Base-by-base conservation (phyloP, 441 rosid genomes). In the Corymbia citriodora region DNA sequence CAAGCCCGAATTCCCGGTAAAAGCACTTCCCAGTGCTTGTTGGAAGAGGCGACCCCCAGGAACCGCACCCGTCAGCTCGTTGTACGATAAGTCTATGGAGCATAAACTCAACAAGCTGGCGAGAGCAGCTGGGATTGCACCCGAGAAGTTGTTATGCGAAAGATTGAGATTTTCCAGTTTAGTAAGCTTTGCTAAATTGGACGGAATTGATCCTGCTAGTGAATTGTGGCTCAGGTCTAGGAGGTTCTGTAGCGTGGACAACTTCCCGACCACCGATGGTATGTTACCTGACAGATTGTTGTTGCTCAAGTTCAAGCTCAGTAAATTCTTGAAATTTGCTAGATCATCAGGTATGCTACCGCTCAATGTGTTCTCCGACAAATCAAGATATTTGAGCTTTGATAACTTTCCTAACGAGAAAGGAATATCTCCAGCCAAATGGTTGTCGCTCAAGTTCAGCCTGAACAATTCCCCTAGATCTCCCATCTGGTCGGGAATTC, bases 161-260 rank as follows among this genome's bases (percentile, higher is more conserved):
- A 96, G 86, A 88, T 96, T 94, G 36, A 96, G 94, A 90, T 23
- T 94, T 92, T 96, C 96, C 91, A 95, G 87, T 2, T 54, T 53
- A 14, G 50, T 90, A 36, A 95, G 95, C 91, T 91, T 93, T 87
- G 92, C 93, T 82, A 96, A 90, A 31, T 91, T 92, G 50, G 82
- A 88, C 33, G 96, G 97, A 82, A 95, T 95, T 23, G 88, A 13
- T 63, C 96, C 96, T 7, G 94, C 94, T 81, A 95, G 88, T 16
- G 91, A 92, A 90, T 95, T 96, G 93, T 95, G 93, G 91, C 97
- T 95, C 54, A 95, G 94, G 89, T 95, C 96, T 91, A 96, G 88
- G 72, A 92, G 87, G 87, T 86, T 90, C 92, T 89, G 94, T 92
- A 96, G 88, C 45, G 54, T 29, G 18, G 70, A 49, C 88, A 96